Base-by-base conservation (phyloP, 2,329 filamentous ascomycete species). In the Zymoseptoria crescenta region DNA sequence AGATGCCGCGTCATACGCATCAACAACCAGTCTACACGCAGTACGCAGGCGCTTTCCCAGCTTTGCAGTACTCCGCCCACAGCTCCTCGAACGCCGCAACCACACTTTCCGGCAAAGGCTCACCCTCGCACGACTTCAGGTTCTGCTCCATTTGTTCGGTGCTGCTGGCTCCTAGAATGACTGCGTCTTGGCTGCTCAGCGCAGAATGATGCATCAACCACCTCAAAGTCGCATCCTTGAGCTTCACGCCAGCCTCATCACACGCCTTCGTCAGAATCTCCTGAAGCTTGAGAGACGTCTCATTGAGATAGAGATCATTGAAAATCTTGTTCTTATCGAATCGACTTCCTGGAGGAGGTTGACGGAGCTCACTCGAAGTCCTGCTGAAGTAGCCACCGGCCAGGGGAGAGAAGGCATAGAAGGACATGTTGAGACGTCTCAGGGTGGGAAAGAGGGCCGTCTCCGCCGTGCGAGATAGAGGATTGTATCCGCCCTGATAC, bases 131-230 rank as follows among this genome's bases (percentile, higher is more conserved):
- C 24, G 64, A 65, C 20, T 61, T 58, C 13, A 73, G 13, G 48
- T 71, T 73, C 57, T 71, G 62, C 62, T 67, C 57, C 65, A 73
- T 62, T 62, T 73, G 72, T 58, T 67, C 64, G 9, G 56, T 24
- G 21, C 63, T 69, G 8, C 62, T 73, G 9, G 72, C 74, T 2
- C 75, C 75, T 6, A 77, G 65, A 54, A 77, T 75, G 8, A 77
- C 62, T 2, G 64, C 72, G 67, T 77, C 76, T 0, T 68, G 69
- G 4, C 65, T 52, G 8, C 64, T 65, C 45, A 78, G 57, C n/a
- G 65, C 56, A 3, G 74, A 77, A 63, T 81, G 78, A 67, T 81
- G 74, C 10, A 70, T 68, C 21, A 76, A 64, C 78, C 78, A 81
- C 21, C 79, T 65, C 59, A 81, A 59, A 1, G 77, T 76, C 52